Percentiles rank a stretch among this genome's conserved stretches.
Conservation (phyloP, 495 filamentous ascomycete genomes). For the Friedmanniomyces simplex region DNA sequence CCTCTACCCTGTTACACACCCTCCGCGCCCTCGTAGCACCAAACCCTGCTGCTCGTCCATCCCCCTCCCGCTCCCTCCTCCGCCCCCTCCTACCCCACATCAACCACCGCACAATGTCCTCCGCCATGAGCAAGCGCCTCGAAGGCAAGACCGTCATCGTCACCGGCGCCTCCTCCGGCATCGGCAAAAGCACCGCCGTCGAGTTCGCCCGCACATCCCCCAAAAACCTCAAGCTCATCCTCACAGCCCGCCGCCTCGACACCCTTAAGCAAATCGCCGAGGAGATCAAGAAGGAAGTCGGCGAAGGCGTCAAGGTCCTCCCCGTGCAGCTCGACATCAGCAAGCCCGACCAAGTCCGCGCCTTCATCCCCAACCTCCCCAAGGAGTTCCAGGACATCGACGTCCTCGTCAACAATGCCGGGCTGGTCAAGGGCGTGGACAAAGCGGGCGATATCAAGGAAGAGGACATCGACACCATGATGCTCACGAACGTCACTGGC, state of each 20-base stretch:
- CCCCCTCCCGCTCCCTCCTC: too few species aligned
- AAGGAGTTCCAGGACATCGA: slow-evolving; percentile 79
- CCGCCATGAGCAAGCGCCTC: slow-evolving; percentile 74
- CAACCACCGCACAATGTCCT: slow-evolving; percentile 47
- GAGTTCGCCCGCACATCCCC: slow-evolving; percentile 89
- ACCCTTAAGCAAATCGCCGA: slow-evolving; percentile 61
- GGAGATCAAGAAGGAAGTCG: slow-evolving; percentile 69
- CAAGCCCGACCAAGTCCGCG: slow-evolving; percentile 61
- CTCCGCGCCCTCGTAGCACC: too few species aligned
- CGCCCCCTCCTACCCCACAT: too few species aligned
- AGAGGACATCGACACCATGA: slow-evolving; percentile 80
- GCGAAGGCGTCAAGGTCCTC: slow-evolving; percentile 69
- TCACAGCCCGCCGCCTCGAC: slow-evolving; percentile 79
- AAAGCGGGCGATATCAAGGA: slow-evolving; percentile 73
- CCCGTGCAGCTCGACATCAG: slow-evolving; percentile 82
- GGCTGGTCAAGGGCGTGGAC: slow-evolving; percentile 78
- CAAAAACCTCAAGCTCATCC: slow-evolving; percentile 66
- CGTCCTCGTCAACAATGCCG: slow-evolving; percentile 93
- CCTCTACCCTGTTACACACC: too few species aligned
- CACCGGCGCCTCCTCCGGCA: slow-evolving; percentile 89
- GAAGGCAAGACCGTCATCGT: slow-evolving; percentile 88
- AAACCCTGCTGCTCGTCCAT: too few species aligned
- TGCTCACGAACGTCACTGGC: slow-evolving; percentile 85
- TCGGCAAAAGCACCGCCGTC: slow-evolving; percentile 72
- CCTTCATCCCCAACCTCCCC: slow-evolving; percentile 64